phyloP scores from a whole-genome alignment of 2,329 filamentous ascomycete species.

The Venturia effusa region DNA sequence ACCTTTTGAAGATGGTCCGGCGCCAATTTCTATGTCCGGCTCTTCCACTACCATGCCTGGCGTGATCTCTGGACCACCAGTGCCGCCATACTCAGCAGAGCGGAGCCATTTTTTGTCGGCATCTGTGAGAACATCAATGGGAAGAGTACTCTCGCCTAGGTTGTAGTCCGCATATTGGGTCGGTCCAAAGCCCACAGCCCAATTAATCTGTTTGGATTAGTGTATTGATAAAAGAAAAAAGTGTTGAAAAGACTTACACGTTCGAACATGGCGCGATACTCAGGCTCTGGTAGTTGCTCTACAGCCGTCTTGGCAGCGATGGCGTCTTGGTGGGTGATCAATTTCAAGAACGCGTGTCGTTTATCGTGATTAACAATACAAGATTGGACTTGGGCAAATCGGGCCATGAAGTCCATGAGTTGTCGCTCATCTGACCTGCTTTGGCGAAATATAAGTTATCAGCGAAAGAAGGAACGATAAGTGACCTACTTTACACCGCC shows the following conservation, averaged over 20 bases:
- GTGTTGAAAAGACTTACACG: slow-evolving; percentile 6
- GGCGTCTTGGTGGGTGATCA: slow-evolving; percentile 82
- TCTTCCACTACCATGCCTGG: slow-evolving; percentile 86
- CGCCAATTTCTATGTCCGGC: slow-evolving; percentile 96
- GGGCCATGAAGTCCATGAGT: slow-evolving; percentile 67
- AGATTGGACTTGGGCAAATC: slow-evolving; percentile 82
- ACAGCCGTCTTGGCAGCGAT: slow-evolving; percentile 76
- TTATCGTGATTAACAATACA: slow-evolving; percentile 98
- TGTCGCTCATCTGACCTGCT: slow-evolving; percentile 58
- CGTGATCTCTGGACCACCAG: slow-evolving; percentile 71
- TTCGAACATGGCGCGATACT: slow-evolving; percentile 23
- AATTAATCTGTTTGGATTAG: slow-evolving; percentile 56
- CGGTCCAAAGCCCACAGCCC: slow-evolving; percentile 95
- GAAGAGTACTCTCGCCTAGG: slow-evolving; percentile 85
- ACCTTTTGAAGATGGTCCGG: slow-evolving; percentile 91
- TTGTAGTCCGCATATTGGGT: slow-evolving; percentile 95
- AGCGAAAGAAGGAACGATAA: slow-evolving; percentile 19
- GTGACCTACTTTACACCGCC: slow-evolving; percentile 79
- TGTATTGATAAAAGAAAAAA: slow-evolving; percentile 15
- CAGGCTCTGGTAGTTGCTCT: slow-evolving; percentile 64
- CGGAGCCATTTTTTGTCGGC: slow-evolving; percentile 97
- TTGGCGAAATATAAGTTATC: background rate
- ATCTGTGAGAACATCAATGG: slow-evolving; percentile 84
- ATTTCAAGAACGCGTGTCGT: slow-evolving; percentile 97
- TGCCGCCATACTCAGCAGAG: slow-evolving; percentile 86